phyloP scores from a whole-genome alignment of 139 green algal species.

The Closterium sp. region DNA sequence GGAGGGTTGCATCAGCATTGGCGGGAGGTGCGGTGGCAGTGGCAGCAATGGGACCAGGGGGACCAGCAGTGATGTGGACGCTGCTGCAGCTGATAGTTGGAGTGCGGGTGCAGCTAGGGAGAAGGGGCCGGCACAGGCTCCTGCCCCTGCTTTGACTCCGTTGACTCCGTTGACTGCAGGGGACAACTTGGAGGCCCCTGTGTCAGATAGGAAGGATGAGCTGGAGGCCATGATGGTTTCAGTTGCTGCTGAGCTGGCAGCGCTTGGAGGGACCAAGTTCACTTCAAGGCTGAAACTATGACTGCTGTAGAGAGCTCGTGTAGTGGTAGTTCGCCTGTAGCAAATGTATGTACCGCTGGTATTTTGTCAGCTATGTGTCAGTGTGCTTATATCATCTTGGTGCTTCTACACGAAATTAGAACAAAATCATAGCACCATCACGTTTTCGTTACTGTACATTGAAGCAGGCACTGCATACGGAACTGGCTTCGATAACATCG shows the following conservation, averaged over 20 bases:
- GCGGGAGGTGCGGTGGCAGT: not conserved
- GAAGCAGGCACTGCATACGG: too few relatives aligned
- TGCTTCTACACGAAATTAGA: too few relatives aligned
- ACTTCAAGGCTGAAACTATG: not conserved
- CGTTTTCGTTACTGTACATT: too few relatives aligned
- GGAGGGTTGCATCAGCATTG: not conserved
- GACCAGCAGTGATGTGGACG: not conserved
- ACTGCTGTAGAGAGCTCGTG: not conserved
- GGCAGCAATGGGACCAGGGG: not conserved
- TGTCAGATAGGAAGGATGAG: not conserved
- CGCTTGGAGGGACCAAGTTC: not conserved
- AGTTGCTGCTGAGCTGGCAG: not conserved
- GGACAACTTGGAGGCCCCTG: not conserved
- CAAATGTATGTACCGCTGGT: too few relatives aligned
- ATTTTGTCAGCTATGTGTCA: too few relatives aligned
- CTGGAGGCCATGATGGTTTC: not conserved
- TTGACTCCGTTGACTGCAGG: not conserved
- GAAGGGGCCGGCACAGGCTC: not conserved
- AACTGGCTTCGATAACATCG: not conserved
- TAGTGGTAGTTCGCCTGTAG: too few relatives aligned
- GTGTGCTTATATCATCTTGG: too few relatives aligned
- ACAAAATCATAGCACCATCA: too few relatives aligned
- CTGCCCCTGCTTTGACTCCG: not conserved
- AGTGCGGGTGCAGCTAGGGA: not conserved
- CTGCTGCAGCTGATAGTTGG: not conserved